phyloP scores from a whole-genome alignment of 495 filamentous ascomycete species.

The Penicillium mononematosum region DNA sequence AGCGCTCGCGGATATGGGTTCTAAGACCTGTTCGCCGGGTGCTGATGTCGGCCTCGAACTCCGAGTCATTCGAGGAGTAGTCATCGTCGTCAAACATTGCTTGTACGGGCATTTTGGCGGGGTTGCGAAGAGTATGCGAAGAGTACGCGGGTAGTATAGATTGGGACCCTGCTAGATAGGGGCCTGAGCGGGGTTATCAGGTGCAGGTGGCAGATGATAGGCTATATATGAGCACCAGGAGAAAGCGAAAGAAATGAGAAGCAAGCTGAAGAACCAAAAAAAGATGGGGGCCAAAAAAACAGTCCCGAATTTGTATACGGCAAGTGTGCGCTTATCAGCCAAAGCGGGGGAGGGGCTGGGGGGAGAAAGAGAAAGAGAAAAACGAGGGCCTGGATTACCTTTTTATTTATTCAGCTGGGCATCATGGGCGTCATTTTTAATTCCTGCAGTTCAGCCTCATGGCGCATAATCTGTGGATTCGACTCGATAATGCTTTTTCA shows the following conservation, averaged over 20 bases:
- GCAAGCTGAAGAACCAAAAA: background rate
- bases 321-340: conserved; percentile 2
- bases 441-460: conserved; percentile 11
- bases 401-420: conserved; percentile 15
- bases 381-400: background rate
- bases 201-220: conserved; percentile 2
- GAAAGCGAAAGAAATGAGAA: conserved; percentile 1
- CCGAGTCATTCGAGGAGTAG: conserved; percentile 31
- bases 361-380: background rate
- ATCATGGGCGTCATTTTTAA: conserved; percentile 7
- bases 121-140: background rate
- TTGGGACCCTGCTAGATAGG: conserved; percentile 11
- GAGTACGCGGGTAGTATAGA: background rate
- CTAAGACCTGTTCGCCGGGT: conserved; percentile 29
- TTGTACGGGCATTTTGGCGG: conserved; percentile 22
- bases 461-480: conserved; percentile 3
- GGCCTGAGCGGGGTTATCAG: conserved; percentile 12
- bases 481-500: background rate
- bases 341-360: conserved; percentile 13
- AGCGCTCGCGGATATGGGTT: conserved; percentile 33
- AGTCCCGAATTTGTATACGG: background rate
- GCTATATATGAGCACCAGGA: background rate
- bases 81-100: conserved; percentile 19
- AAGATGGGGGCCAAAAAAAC: background rate
- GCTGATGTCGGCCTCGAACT: conserved; percentile 44